Base-by-base conservation (phyloP, 2,329 filamentous ascomycete species). In the Chaetomium sp. region DNA sequence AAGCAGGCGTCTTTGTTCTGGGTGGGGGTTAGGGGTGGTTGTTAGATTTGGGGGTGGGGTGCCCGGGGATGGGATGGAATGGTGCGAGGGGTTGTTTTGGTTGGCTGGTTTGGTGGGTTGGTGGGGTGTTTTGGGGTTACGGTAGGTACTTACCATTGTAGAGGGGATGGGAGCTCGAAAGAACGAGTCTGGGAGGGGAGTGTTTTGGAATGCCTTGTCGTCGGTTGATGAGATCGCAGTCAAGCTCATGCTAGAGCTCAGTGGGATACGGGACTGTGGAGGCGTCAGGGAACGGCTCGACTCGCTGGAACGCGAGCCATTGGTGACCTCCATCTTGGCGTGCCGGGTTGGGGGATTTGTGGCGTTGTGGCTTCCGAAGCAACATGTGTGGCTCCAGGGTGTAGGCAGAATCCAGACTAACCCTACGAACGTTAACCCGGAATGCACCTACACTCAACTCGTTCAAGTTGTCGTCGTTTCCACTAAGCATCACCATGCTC, bases 1-100 rank as follows among this genome's bases (percentile, higher is more conserved):
- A 88, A 87, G 77, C 81, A 83, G 10, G 89, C 88, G 81, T 95
- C 91, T 80, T 92, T 92, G 73, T 87, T 87, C 85, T 87, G 51
- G 4, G 25, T 1, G 23, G 9, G 25, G 2, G 38, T 59, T 42
- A 60, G 62, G 16, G 23, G 2, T 12, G 33, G 33, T 13, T 50
- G 47, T 10, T 4, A 13, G 8, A 6, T 25, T 4, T 50, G 47
- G 7, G 21, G 8, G 16, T 25, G 25, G n/a, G 19, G 19, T 23
- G n/a, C n/a, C n/a, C n/a, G 45, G 31, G 31, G 9, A 9, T 16
- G 35, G 35, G 35, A 38, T 38, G 35, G 35, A 38, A 38, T 38
- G 35, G 35, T 29, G 27, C 27, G 27, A 4, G 35, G 35, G 10
- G 2, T 12, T 38, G 35, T 8, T 27, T 16, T 27, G 49, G 10